Evolutionary conservation across 192 early-diverging fungal species (phyloP).

Genomic region (Coemansia sp.): DNA sequence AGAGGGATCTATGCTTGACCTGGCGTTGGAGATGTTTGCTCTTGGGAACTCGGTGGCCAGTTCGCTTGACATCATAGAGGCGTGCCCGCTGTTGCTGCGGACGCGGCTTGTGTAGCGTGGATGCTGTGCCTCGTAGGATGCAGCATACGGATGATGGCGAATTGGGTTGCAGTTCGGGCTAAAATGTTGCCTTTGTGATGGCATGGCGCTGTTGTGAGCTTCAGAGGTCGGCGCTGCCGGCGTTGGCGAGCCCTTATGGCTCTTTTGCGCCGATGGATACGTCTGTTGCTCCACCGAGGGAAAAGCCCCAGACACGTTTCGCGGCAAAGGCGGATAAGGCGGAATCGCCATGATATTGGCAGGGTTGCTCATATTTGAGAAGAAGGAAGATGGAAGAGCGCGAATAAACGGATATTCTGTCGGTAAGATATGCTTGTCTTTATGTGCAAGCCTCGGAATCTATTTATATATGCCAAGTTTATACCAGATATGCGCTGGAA

Average conservation of each 20-base stretch:
- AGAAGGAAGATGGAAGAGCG: background rate
- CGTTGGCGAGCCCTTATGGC: slow-evolving; percentile 23
- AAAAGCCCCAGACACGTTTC: slow-evolving; percentile 44
- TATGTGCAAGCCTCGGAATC: background rate
- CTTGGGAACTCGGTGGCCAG: background rate
- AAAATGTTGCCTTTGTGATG: background rate
- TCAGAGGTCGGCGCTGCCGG: slow-evolving; percentile 5
- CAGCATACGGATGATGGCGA: slow-evolving; percentile 1
- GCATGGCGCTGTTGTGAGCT: background rate
- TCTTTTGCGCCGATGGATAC: slow-evolving; percentile 9
- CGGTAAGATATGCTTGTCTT: background rate
- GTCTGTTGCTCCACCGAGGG: slow-evolving; percentile 33
- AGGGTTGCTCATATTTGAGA: slow-evolving; percentile 18
- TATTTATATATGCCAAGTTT: background rate
- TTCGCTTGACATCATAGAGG: background rate
- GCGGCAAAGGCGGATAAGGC: slow-evolving; percentile 46
- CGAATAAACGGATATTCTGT: background rate
- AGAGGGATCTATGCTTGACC: slow-evolving; percentile 1
- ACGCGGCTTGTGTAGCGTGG: background rate
- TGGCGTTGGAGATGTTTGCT: background rate
- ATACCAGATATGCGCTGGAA: background rate
- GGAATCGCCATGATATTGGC: slow-evolving; percentile 52
- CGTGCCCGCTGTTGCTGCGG: slow-evolving; percentile 10
- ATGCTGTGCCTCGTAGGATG: background rate
- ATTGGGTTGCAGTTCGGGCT: background rate